Base-by-base conservation (phyloP, 331 rosid species). In the Ulmus americana region DNA sequence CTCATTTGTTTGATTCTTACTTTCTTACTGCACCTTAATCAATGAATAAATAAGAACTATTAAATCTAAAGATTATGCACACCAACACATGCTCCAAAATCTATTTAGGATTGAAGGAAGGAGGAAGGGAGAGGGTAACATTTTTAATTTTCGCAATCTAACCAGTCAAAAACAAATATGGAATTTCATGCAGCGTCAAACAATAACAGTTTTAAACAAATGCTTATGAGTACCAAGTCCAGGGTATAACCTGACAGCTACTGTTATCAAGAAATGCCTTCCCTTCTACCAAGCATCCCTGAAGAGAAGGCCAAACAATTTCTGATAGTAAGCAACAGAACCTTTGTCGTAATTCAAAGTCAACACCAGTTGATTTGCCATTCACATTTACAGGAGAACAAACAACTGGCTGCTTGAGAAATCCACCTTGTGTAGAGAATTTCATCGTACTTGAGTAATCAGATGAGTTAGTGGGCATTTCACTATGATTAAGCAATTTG, bases 361-460 rank as follows among this genome's bases (percentile, higher is more conserved):
- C 80, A 44, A 69, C 74, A 59, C 77, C 62, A 40, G 76, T 55
- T 15, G 79, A 60, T 57, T 58, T 73, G 28, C 69, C 74, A 72
- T 74, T 72, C 6, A 65, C 55, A 59, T 73, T 78, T 70, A 47
- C 66, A 48, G 83, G 76, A 43, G 62, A 53, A 74, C 74, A 83
- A 72, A 79, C 80, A 67, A 66, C 63, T 22, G 95, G 95, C 80
- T 78, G 98, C 84, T 77, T 86, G 72, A 92, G 65, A 83, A 92
- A 92, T 70, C 98, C 98, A 22, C 98, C 98, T 70, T 87, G 83
- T 57, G 88, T 75, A 76, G 88, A 86, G 47, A 82, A 76, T 18
- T 66, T 82, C 14, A 77, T 62, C 49, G 55, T 70, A 59, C 58
- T 71, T 55, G 59, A 58, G 65, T 63, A 77, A 73, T 74, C 63